These are phyloP conservation scores for Helotiales sp. DNA, from an alignment of 2,329 filamentous ascomycete species.

Conservation along the genomic window DNA sequence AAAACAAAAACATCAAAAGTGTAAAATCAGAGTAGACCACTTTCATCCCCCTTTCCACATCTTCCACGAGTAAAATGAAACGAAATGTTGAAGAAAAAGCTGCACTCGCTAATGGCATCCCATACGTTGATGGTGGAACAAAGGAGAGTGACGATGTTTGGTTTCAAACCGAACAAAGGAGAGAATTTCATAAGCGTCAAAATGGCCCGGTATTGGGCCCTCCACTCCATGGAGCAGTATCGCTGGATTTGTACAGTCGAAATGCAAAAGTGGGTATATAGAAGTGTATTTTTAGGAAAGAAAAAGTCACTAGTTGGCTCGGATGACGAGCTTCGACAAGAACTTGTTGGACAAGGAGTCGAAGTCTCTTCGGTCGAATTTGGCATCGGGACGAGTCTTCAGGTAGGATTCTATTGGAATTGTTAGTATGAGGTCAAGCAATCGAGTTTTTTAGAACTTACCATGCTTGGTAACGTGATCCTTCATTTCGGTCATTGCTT, in stretches of 20 bases:
- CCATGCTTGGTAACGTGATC: constrained; percentile 92
- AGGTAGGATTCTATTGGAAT: constrained; percentile 78
- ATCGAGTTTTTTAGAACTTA: constrained; percentile 54
- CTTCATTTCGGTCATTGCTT: constrained; percentile 94
- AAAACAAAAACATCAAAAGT: constrained; percentile 15
- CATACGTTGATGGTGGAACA: constrained; percentile 23
- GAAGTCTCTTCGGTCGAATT: constrained; percentile 91
- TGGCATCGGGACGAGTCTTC: constrained; percentile 73
- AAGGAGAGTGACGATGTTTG: constrained; percentile 27
- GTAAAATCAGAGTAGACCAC: neutral
- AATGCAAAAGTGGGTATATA: constrained; percentile 41
- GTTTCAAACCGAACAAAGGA: constrained; percentile 31
- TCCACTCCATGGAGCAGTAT: constrained; percentile 32
- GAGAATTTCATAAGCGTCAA: constrained; percentile 26
- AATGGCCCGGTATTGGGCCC: constrained; percentile 16
- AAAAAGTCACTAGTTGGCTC: constrained; percentile 70
- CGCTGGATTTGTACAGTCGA: constrained; percentile 40
- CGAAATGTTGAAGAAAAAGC: constrained; percentile 19
- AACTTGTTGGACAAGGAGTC: constrained; percentile 98
- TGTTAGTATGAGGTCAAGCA: constrained; percentile 49
- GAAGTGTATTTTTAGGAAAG: constrained; percentile 34
- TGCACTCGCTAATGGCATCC: constrained; percentile 34
- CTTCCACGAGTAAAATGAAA: neutral
- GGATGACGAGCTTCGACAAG: constrained; percentile 93
- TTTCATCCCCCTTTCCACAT: neutral